These are phyloP conservation scores for Cyclotella kingstonii DNA, from an alignment of 108 stramenopile genomes.

Conservation along the genomic window DNA sequence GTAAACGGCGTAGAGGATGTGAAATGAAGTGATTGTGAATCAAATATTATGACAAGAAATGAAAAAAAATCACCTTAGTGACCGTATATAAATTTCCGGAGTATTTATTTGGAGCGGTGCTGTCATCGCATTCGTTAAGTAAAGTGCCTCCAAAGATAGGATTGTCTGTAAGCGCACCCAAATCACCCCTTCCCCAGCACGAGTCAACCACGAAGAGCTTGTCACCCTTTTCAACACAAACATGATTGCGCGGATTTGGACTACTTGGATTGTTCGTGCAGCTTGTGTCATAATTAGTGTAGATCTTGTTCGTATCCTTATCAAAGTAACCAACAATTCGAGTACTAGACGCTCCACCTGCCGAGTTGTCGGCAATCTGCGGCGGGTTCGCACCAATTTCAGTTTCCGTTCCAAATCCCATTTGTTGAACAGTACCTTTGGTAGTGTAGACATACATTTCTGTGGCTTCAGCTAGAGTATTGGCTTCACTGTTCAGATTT, in stretches of 20 bases:
- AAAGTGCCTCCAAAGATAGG: constrained; percentile 52
- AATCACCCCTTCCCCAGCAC: constrained; percentile 46
- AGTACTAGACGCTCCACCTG: constrained; percentile 24
- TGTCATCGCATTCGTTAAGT: constrained; percentile 34
- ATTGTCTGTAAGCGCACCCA: constrained; percentile 34
- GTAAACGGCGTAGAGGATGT: too few species aligned
- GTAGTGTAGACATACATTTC: constrained; percentile 58
- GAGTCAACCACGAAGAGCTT: constrained; percentile 55
- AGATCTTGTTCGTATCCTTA: constrained; percentile 47
- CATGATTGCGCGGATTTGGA: constrained; percentile 35
- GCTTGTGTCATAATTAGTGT: constrained; percentile 61
- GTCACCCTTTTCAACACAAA: constrained; percentile 68
- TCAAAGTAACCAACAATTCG: constrained; percentile 57
- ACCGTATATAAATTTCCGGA: constrained; percentile 62
- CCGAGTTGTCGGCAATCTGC: constrained; percentile 20
- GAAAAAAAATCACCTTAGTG: constrained; percentile 42
- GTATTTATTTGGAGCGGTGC: constrained; percentile 27
- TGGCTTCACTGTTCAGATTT: constrained; percentile 38
- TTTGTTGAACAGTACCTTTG: constrained; percentile 51
- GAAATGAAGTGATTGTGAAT: too few species aligned
- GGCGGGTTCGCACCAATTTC: constrained; percentile 31
- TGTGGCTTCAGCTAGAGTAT: constrained; percentile 17
- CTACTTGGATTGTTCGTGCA: constrained; percentile 47
- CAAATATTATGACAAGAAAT: too few species aligned
- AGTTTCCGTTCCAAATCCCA: constrained; percentile 37